Conservation (phyloP, 805 yeast species). For the Wickerhamiella spandovensis region DNA sequence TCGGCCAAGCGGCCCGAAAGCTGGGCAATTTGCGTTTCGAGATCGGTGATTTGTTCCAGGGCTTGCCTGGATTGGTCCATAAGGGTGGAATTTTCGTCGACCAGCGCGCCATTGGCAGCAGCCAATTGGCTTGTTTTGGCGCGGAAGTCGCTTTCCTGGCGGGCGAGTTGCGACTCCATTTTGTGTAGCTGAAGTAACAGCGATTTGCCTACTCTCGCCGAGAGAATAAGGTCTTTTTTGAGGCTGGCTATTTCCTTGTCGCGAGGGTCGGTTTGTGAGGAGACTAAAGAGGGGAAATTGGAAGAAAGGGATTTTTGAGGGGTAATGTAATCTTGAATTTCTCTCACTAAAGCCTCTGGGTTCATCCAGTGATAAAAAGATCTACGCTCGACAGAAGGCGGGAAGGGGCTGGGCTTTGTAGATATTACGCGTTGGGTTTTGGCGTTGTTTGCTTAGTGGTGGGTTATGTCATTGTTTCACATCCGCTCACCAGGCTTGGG, state of each 20-base stretch:
- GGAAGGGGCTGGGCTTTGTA: too few relatives aligned
- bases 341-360: background rate
- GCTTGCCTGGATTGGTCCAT: conserved; percentile 10
- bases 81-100: conserved; percentile 11
- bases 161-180: conserved; percentile 10
- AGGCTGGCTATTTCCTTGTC: conserved; percentile 11
- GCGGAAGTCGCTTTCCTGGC: conserved; percentile 7
- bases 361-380: background rate
- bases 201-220: conserved; percentile 18
- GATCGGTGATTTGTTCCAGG: conserved; percentile 9
- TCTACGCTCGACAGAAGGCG: too few relatives aligned
- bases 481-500: too few relatives aligned
- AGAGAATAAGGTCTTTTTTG: conserved; percentile 16
- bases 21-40: conserved; percentile 10
- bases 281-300: background rate
- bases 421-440: too few relatives aligned
- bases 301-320: background rate
- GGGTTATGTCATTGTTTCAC: too few relatives aligned
- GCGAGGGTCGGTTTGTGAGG: background rate
- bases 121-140: conserved; percentile 3
- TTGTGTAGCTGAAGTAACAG: conserved; percentile 14
- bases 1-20: conserved; percentile 8
- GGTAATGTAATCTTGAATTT: background rate
- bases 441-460: too few relatives aligned
- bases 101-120: conserved; percentile 6